phyloP scores from a whole-genome alignment of 352 stramenopile genomes.

The Phytophthora citricola region DNA sequence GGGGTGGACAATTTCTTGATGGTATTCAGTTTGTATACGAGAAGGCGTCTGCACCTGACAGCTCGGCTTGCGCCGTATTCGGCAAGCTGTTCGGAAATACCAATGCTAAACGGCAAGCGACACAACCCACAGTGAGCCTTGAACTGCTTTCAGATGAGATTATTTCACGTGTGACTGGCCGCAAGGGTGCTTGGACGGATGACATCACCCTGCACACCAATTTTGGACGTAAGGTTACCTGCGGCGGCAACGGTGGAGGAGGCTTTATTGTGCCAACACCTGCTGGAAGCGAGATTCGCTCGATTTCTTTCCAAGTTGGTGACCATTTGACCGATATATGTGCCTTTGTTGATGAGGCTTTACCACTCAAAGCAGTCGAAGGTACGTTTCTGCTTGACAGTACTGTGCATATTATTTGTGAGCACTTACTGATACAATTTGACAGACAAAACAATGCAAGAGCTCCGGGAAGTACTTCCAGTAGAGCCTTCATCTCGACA shows the following conservation, averaged over 20 bases:
- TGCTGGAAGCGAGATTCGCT: constrained; percentile 56
- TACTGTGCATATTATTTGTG: neutral
- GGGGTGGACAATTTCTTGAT: constrained; percentile 75
- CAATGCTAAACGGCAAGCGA: constrained; percentile 33
- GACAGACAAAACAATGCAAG: constrained; percentile 34
- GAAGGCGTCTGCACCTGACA: constrained; percentile 5
- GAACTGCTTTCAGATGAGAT: constrained; percentile 58
- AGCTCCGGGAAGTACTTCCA: constrained; percentile 29
- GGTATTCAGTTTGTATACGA: constrained; percentile 71
- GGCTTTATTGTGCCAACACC: constrained; percentile 53
- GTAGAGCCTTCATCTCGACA: constrained; percentile 20
- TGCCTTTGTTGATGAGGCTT: constrained; percentile 51
- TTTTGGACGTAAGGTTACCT: constrained; percentile 62
- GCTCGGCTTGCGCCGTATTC: constrained; percentile 9
- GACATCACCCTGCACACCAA: constrained; percentile 67
- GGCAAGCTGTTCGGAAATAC: constrained; percentile 64
- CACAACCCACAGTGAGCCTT: constrained; percentile 43
- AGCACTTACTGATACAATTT: constrained; percentile 5
- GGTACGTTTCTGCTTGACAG: constrained; percentile 15
- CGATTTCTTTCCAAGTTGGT: constrained; percentile 63
- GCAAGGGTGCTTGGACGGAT: constrained; percentile 83
- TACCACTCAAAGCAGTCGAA: constrained; percentile 22
- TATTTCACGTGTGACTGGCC: constrained; percentile 54
- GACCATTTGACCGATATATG: constrained; percentile 70
- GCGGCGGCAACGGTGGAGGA: constrained; percentile 65